Conservation (phyloP, 1,284 basidiomycete genomes). For the Boletus sp. region DNA sequence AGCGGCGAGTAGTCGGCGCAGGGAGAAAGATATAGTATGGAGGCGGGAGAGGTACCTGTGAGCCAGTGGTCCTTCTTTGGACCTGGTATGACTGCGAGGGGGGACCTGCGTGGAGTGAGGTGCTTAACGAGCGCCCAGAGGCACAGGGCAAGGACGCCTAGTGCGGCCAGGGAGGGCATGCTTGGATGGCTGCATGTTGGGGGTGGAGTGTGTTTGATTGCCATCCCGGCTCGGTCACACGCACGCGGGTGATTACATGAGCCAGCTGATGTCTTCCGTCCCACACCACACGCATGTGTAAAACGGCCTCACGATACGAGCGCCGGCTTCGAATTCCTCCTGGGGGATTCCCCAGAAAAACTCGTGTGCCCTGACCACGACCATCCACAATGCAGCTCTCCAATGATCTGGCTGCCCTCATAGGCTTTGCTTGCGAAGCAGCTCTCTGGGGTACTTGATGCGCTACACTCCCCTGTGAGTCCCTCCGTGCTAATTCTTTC, state of each 20-base stretch:
- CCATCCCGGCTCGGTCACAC: neutral
- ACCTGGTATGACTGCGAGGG: slow-evolving; percentile 21
- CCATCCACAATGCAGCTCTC: slow-evolving; percentile 16
- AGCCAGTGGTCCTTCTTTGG: slow-evolving; percentile 36
- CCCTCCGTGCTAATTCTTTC: neutral
- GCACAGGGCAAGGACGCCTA: slow-evolving; percentile 8
- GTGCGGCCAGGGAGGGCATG: slow-evolving; percentile 1
- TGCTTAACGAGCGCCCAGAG: slow-evolving; percentile 19
- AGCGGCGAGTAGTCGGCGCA: neutral
- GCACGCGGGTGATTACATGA: neutral
- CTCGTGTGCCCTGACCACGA: slow-evolving; percentile 1
- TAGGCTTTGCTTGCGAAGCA: slow-evolving; percentile 35
- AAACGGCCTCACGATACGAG: no score
- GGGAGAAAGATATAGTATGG: neutral
- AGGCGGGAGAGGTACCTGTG: slow-evolving; percentile 30
- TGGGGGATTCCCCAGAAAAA: neutral
- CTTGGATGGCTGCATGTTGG: no score
- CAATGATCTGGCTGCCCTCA: slow-evolving; percentile 30
- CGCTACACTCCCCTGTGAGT: neutral
- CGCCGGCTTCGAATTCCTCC: neutral
- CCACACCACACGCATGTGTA: neutral
- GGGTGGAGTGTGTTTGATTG: no score
- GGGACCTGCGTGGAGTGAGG: slow-evolving; percentile 7
- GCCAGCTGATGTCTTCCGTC: neutral
- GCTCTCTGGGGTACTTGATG: slow-evolving; percentile 29